A percentile compares a stretch with the other conserved stretches of the same genome.
Conservation (phyloP, 2,329 filamentous ascomycete species). For the Rutstroemia sp. region DNA sequence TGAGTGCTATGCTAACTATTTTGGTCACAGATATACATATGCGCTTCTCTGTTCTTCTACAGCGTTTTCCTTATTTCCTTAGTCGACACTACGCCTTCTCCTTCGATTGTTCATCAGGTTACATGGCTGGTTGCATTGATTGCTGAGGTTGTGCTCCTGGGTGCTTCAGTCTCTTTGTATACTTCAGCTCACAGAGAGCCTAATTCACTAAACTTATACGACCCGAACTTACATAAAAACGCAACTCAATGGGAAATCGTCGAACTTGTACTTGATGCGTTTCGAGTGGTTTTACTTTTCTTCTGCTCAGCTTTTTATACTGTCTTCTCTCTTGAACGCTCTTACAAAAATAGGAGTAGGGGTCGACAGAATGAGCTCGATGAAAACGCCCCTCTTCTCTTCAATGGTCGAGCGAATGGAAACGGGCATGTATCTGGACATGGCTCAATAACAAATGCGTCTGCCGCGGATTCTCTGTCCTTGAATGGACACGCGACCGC, state of each 20-base stretch:
- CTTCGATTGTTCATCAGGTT: constrained; percentile 69
- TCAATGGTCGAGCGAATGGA: constrained; percentile 32
- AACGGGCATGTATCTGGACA: constrained; percentile 29
- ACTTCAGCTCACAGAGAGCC: constrained; percentile 53
- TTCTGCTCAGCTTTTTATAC: constrained; percentile 49
- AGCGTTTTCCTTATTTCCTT: constrained; percentile 79
- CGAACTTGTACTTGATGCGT: constrained; percentile 58
- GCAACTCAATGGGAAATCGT: constrained; percentile 49
- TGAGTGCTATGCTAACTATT: constrained; percentile 8
- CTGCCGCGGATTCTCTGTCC: constrained; percentile 7
- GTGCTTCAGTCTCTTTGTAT: constrained; percentile 61
- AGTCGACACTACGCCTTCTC: constrained; percentile 74
- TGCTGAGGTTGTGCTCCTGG: constrained; percentile 66
- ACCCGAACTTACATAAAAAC: constrained; percentile 34
- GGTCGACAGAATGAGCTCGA: constrained; percentile 21
- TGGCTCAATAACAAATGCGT: constrained; percentile 31
- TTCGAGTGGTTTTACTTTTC: constrained; percentile 60
- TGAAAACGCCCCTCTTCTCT: constrained; percentile 59
- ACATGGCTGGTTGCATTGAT: constrained; percentile 70
- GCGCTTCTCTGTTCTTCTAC: constrained; percentile 81
- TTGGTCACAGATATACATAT: constrained; percentile 65
- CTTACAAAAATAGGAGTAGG: constrained; percentile 14
- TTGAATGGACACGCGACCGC: constrained; percentile 26
- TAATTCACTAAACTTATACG: constrained; percentile 34
- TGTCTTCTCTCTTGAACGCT: constrained; percentile 37